Evolutionary conservation across 2,329 filamentous ascomycete genomes (phyloP).

Genomic region (Chalaropsis ovoidea): DNA sequence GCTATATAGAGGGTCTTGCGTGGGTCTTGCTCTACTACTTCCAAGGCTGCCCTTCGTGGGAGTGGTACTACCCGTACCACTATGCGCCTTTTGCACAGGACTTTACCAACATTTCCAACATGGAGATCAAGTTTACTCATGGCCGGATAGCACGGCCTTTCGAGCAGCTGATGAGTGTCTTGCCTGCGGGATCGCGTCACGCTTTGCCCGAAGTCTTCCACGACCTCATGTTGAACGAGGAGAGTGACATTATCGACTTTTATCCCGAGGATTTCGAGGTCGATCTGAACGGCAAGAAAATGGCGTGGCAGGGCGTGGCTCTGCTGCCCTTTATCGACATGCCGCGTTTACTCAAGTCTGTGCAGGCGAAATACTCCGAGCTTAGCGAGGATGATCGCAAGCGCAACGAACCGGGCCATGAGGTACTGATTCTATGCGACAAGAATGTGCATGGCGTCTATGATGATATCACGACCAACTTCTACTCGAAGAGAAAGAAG

Average conservation of each 20-base stretch:
- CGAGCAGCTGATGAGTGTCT: conserved; percentile 95
- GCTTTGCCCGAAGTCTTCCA: conserved; percentile 84
- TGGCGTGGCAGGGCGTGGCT: conserved; percentile 93
- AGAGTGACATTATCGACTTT: conserved; percentile 93
- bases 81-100: conserved; percentile 96
- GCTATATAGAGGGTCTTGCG: conserved; percentile 88
- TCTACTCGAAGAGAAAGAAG: conserved; percentile 79
- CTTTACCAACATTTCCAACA: conserved; percentile 71
- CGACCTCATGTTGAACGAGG: conserved; percentile 73
- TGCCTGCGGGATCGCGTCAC: conserved; percentile 86
- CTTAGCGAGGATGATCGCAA: conserved; percentile 65
- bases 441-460: conserved; percentile 63
- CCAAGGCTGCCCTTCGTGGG: conserved; percentile 96
- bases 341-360: conserved; percentile 68
- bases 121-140: conserved; percentile 73
- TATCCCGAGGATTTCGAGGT: conserved; percentile 91
- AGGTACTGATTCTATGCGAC: conserved; percentile 76
- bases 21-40: conserved; percentile 98
- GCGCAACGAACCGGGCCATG: conserved; percentile 70
- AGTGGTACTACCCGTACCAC: conserved; percentile 98
- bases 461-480: conserved; percentile 68
- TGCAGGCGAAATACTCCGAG: conserved; percentile 70
- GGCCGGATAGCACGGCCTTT: conserved; percentile 82
- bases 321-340: conserved; percentile 95
- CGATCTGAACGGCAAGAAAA: conserved; percentile 95